Conservation (phyloP, 2,329 filamentous ascomycete species). For the Cladophialophora yegresii region DNA sequence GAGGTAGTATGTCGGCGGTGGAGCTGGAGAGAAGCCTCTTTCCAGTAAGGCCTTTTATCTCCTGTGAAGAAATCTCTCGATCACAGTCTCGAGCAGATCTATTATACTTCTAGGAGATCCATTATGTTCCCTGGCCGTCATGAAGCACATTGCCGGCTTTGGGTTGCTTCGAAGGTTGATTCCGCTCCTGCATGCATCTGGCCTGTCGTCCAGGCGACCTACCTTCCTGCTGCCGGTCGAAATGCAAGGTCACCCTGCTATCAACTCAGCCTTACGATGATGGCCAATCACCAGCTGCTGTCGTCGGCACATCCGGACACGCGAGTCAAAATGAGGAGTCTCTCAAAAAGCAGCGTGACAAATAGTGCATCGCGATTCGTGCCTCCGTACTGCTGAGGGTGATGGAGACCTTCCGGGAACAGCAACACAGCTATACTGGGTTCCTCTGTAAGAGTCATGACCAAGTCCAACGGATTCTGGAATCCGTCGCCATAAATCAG, state of each 20-base stretch:
- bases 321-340: neutral
- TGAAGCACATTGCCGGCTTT: neutral
- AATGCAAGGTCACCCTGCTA: neutral
- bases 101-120: neutral
- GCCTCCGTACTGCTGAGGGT: neutral
- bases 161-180: neutral
- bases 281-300: neutral
- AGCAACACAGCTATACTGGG: slow-evolving; percentile 1
- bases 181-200: neutral
- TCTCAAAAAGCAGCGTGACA: slow-evolving; percentile 17
- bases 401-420: slow-evolving; percentile 12
- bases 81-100: neutral
- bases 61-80: neutral
- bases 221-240: neutral
- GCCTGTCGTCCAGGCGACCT: neutral
- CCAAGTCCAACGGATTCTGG: neutral
- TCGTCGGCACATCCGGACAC: neutral
- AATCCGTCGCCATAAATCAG: slow-evolving; percentile 13
- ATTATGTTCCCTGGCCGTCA: neutral
- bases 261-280: neutral
- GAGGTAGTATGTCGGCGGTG: neutral
- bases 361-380: slow-evolving; percentile 4
- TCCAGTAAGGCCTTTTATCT: neutral
- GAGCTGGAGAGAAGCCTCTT: neutral
- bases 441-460: neutral